Percentiles rank a stretch among this genome's conserved stretches.
Conservation (phyloP, 2,329 filamentous ascomycete species). For the Fusarium agapanthi region DNA sequence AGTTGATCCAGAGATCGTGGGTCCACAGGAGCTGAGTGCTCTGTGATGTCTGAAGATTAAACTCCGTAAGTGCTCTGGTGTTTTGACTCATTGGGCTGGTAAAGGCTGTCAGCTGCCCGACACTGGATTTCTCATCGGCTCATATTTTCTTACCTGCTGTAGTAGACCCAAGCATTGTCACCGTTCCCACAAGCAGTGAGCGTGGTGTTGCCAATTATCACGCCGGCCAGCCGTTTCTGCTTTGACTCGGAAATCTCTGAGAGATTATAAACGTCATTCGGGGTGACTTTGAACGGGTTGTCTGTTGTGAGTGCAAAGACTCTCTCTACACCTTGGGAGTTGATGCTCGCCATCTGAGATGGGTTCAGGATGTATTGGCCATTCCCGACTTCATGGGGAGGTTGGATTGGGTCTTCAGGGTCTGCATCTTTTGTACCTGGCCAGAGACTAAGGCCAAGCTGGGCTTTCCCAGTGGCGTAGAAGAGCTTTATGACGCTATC, state of each 20-base stretch:
- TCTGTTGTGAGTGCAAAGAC: not conserved
- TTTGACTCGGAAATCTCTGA: not conserved
- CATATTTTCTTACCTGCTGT: not conserved
- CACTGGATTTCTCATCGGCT: too few relatives aligned
- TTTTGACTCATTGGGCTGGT: too few relatives aligned
- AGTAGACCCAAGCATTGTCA: not conserved
- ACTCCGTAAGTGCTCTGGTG: not conserved
- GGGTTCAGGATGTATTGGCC: not conserved
- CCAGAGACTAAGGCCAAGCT: not conserved
- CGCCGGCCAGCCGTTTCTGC: fast-evolving
- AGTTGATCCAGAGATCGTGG: not conserved
- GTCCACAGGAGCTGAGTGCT: not conserved
- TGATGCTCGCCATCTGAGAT: not conserved
- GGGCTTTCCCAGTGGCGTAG: not conserved
- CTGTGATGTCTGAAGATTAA: not conserved
- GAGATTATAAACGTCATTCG: fast-evolving
- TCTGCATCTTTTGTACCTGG: not conserved
- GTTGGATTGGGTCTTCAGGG: not conserved
- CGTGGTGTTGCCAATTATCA: not conserved
- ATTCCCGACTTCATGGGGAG: not conserved
- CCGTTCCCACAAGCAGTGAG: not conserved
- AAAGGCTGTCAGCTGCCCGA: too few relatives aligned
- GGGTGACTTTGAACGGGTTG: not conserved
- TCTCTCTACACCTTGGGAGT: not conserved
- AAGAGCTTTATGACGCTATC: not conserved